Evolutionary conservation across 306 rosid genomes (phyloP).

Genomic region (Dalbergia cochinchinensis): DNA sequence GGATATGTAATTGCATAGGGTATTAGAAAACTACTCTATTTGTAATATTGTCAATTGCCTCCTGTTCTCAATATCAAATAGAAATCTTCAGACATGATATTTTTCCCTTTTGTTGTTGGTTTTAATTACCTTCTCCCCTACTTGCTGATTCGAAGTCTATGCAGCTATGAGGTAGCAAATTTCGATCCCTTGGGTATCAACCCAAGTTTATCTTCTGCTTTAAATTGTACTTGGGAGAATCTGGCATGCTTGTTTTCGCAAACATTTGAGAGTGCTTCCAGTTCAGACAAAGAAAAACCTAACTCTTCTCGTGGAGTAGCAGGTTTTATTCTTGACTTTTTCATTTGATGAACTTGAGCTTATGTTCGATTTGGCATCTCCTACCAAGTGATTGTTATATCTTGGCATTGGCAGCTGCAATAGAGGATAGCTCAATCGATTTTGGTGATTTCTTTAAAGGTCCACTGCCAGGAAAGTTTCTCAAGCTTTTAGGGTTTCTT

Average conservation of each 20-base stretch:
- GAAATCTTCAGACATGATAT: not conserved
- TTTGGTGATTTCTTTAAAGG: conserved; percentile 96
- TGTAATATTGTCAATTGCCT: conserved; percentile 23
- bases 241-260: conserved; percentile 59
- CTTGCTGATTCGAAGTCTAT: conserved; percentile 41
- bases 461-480: conserved; percentile 94
- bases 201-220: conserved; percentile 62
- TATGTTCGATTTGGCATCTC: conserved; percentile 37
- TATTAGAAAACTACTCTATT: not conserved
- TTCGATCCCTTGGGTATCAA: conserved; percentile 89
- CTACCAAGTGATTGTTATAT: conserved; percentile 47
- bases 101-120: conserved; percentile 5
- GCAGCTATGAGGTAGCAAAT: conserved; percentile 67
- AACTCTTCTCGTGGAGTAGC: conserved; percentile 81
- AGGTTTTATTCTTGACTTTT: conserved; percentile 59
- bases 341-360: conserved; percentile 15
- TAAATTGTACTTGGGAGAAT: conserved; percentile 66
- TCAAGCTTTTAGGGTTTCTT: conserved; percentile 83
- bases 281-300: conserved; percentile 77
- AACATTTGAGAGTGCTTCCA: conserved; percentile 66
- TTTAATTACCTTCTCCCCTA: conserved; percentile 29
- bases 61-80: conserved; percentile 9
- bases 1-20: not conserved
- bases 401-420: conserved; percentile 78
- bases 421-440: conserved; percentile 93